phyloP scores from a whole-genome alignment of 1,284 basidiomycete genomes.

The Volvariella surrecta region DNA sequence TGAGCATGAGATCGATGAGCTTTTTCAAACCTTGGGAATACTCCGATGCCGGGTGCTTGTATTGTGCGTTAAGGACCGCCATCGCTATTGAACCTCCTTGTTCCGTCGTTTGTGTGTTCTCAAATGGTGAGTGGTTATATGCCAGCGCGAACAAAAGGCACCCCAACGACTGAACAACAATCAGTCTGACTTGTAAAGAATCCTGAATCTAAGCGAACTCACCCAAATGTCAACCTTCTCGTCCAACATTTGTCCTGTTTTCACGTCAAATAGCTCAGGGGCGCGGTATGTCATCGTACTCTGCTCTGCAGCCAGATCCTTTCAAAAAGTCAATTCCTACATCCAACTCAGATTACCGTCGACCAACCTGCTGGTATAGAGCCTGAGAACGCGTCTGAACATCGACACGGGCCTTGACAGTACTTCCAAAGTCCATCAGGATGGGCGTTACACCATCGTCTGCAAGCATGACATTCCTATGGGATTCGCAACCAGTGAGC shows the following conservation, averaged over 20 bases:
- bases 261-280: conserved; percentile 93
- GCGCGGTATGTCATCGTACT: conserved; percentile 96
- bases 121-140: conserved; percentile 90
- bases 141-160: conserved; percentile 89
- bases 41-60: conserved; percentile 74
- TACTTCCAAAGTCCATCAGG: conserved; percentile 97
- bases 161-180: conserved; percentile 65
- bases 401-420: conserved; percentile 69
- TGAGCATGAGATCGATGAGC: conserved; percentile 79
- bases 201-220: conserved; percentile 17
- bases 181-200: conserved; percentile 5
- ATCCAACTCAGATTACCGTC: not conserved
- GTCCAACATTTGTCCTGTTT: conserved; percentile 79
- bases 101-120: conserved; percentile 78
- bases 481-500: not conserved
- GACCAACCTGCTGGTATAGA: conserved; percentile 66
- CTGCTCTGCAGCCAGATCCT: conserved; percentile 93
- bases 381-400: conserved; percentile 83
- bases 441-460: conserved; percentile 84
- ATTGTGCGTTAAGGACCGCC: conserved; percentile 88
- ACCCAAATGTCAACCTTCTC: conserved; percentile 98
- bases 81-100: conserved; percentile 91
- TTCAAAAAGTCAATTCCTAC: not conserved
- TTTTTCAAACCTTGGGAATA: conserved; percentile 78
- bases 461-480: conserved; percentile 91